Evolutionary conservation across 2,329 filamentous ascomycete genomes (phyloP).

Genomic region (Lecanicillium sp.): DNA sequence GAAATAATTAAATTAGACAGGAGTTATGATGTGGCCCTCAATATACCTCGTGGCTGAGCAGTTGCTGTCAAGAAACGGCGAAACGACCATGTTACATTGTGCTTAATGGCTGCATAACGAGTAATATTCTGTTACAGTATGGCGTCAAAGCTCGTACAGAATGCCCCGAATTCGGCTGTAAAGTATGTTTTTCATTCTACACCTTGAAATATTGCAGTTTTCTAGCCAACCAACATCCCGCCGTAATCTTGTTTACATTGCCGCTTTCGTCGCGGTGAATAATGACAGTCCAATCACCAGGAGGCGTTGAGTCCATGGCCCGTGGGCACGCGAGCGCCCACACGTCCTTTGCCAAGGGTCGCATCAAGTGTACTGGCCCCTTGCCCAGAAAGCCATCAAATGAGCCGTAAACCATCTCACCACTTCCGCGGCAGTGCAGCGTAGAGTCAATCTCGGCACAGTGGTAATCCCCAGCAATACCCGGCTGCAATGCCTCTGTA

Average conservation of each 20-base stretch:
- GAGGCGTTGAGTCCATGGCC: slow-evolving; percentile 31
- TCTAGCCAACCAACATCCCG: slow-evolving; percentile 34
- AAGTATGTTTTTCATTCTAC: too few relatives aligned
- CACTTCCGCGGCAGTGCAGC: slow-evolving; percentile 24
- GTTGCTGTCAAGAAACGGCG: too few relatives aligned
- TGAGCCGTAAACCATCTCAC: slow-evolving; percentile 30
- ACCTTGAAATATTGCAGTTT: slow-evolving; percentile 8
- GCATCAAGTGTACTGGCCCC: slow-evolving; percentile 28
- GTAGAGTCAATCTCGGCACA: slow-evolving; percentile 27
- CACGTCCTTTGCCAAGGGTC: slow-evolving; percentile 28
- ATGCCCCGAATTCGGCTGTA: too few relatives aligned
- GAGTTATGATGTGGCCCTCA: too few relatives aligned
- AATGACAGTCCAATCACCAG: slow-evolving; percentile 34
- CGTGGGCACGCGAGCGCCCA: slow-evolving; percentile 29
- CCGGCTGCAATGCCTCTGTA: slow-evolving; percentile 14
- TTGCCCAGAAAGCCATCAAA: slow-evolving; percentile 33
- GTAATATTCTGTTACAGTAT: too few relatives aligned
- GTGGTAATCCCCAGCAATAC: slow-evolving; percentile 24
- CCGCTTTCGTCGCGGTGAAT: slow-evolving; percentile 20
- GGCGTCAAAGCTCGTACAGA: too few relatives aligned
- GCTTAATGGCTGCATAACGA: too few relatives aligned
- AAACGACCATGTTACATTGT: too few relatives aligned
- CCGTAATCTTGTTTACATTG: slow-evolving; percentile 17
- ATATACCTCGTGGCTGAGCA: too few relatives aligned
- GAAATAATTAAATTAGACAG: too few relatives aligned